Evolutionary conservation across 78 protist species (phyloP), one percentile per base, ranked within the genome.

Genomic region (Pelomyxa schiedti): DNA sequence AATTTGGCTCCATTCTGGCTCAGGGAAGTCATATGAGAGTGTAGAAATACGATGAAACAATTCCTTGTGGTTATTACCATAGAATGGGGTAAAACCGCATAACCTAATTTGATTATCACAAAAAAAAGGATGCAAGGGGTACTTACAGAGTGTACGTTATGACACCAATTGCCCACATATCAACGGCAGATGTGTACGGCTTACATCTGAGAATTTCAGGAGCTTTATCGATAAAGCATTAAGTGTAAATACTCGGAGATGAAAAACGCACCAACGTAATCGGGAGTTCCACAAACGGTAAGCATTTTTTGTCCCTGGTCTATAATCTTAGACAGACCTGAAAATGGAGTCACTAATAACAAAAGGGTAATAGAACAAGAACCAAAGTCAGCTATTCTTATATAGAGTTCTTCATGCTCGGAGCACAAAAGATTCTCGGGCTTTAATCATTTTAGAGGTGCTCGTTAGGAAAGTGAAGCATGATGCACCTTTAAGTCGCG

Each of bases 11-110:
- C 97, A 93, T 43, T 87, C 86, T 1, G 93, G 89, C 64, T 86
- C 89, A 4, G 90, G 93, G 78, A 90, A 89, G 65, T 88, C 84
- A 72, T 77, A 93, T 52, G 79, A 78, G 68, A 94, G 90, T 65
- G 78, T 77, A 53, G 87, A 68, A 69, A 95, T 95, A 71, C 81
- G 75, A 80, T 83, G 74, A 69, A 91, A 90, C n/a, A 94, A 79
- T 53, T 66, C 88, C 32, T 89, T 83, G 30, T 82, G 87, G 41
- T 77, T 83, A 26, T 79, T 89, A 29, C 88, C 91, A 63, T 84
- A 87, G 74, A 93, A 93, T 24, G 97, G 97, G 8, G 97, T 91
- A 80, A 84, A 88, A 9, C 95, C 95, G 72, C 90, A 79, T 42
- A 92, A 83, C 58, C 82, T 86, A 39, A 43, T 47, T n/a, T 26